phyloP scores from a whole-genome alignment of 768 basidiomycete species.

The Gloeostereum incarnatum region DNA sequence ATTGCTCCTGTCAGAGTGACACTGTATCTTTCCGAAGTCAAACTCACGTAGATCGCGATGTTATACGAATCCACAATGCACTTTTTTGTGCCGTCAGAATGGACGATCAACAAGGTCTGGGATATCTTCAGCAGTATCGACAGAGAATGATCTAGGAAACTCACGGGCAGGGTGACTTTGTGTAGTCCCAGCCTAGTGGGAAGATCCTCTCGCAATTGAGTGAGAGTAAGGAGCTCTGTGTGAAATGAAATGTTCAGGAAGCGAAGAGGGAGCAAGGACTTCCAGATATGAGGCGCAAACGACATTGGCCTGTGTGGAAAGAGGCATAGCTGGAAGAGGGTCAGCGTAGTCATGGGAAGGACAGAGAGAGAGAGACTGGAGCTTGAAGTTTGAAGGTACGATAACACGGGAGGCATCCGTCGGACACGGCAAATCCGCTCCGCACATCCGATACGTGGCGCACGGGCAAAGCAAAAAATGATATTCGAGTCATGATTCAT shows the following conservation, averaged over 20 bases:
- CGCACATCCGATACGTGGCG: too few relatives aligned
- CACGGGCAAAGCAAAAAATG: too few relatives aligned
- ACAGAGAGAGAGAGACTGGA: too few relatives aligned
- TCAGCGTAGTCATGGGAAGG: too few relatives aligned
- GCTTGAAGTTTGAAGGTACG: too few relatives aligned
- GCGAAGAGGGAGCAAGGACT: slow-evolving; percentile 1
- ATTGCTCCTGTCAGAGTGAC: background rate
- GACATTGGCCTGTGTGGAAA: too few relatives aligned
- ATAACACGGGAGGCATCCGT: too few relatives aligned
- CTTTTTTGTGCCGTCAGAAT: background rate
- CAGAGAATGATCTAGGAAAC: background rate
- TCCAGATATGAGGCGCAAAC: slow-evolving; percentile 3
- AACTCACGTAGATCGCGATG: slow-evolving; percentile 2
- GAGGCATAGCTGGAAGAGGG: too few relatives aligned
- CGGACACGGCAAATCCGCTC: too few relatives aligned
- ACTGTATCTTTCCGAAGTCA: too few relatives aligned
- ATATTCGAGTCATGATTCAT: slow-evolving; percentile 26
- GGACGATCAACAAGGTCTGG: background rate
- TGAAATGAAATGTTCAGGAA: slow-evolving; percentile 1
- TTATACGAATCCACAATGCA: slow-evolving; percentile 1
- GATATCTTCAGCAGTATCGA: too few relatives aligned
- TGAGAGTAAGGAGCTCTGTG: slow-evolving; percentile 2
- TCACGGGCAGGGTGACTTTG: slow-evolving; percentile 2
- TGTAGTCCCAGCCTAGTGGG: background rate
- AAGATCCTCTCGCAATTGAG: slow-evolving; percentile 2